Evolutionary conservation across 768 basidiomycete species (phyloP).

Genomic region (Nidula microcarpa): DNA sequence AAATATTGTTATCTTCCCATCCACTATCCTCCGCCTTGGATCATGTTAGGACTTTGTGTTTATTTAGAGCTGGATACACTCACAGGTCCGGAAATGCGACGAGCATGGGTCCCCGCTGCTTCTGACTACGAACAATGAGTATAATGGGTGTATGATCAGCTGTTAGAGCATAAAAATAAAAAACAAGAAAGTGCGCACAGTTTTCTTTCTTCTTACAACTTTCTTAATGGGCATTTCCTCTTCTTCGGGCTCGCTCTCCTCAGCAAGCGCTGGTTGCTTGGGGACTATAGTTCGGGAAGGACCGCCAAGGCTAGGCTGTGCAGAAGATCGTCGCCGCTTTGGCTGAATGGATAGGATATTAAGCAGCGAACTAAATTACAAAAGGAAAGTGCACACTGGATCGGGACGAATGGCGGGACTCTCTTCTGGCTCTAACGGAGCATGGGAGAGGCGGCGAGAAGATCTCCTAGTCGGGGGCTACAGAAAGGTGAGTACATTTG

Average conservation of each 20-base stretch:
- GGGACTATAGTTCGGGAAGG: slow-evolving; percentile 30
- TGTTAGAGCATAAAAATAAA: background rate
- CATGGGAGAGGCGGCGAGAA: slow-evolving; percentile 63
- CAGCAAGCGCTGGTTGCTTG: slow-evolving; percentile 44
- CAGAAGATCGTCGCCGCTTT: slow-evolving; percentile 79
- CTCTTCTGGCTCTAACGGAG: slow-evolving; percentile 41
- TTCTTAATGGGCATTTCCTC: slow-evolving; percentile 58
- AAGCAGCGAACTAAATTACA: slow-evolving; percentile 9
- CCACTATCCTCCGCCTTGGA: slow-evolving; percentile 63
- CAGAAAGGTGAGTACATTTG: background rate
- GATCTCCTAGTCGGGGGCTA: slow-evolving; percentile 41
- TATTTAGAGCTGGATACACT: slow-evolving; percentile 10
- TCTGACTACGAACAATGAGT: slow-evolving; percentile 28
- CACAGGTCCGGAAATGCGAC: slow-evolving; percentile 51
- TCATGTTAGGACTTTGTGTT: too few relatives aligned
- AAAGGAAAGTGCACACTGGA: slow-evolving; percentile 43
- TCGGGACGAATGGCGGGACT: slow-evolving; percentile 41
- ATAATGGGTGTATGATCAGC: slow-evolving; percentile 3
- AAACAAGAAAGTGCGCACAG: too few relatives aligned
- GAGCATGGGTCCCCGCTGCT: slow-evolving; percentile 47
- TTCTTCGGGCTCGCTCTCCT: slow-evolving; percentile 81
- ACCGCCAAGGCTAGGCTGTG: slow-evolving; percentile 64
- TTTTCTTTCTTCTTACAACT: slow-evolving; percentile 57
- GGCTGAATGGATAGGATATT: slow-evolving; percentile 35
- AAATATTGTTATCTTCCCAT: slow-evolving; percentile 90